These are phyloP conservation scores for Sechiopsis laciniata DNA, from an alignment of 306 rosid genomes.

Conservation along the genomic window DNA sequence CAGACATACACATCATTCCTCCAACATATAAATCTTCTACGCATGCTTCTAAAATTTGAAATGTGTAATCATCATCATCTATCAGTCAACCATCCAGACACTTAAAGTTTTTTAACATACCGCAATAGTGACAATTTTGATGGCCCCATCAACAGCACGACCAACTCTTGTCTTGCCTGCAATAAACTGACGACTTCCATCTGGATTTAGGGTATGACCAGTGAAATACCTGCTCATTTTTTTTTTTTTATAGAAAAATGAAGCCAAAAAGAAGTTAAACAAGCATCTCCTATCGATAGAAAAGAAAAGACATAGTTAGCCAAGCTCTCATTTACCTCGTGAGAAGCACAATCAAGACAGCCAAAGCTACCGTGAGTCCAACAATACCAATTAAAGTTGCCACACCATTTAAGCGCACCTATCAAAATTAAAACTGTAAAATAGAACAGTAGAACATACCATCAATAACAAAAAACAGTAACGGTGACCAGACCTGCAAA, in stretches of 20 bases:
- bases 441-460: conserved; percentile 26
- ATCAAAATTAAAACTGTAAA: conserved; percentile 19
- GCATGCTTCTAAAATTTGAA: not conserved
- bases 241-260: conserved; percentile 16
- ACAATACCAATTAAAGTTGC: conserved; percentile 91
- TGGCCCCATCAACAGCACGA: conserved; percentile 75
- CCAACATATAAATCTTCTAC: not conserved
- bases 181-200: conserved; percentile 43
- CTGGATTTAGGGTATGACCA: conserved; percentile 54
- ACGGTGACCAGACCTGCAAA: conserved; percentile 56
- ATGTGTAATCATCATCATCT: not conserved
- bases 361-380: conserved; percentile 78
- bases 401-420: conserved; percentile 92
- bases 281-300: not conserved
- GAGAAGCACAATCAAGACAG: conserved; percentile 67
- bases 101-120: conserved; percentile 35
- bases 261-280: not conserved
- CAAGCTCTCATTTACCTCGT: conserved; percentile 47
- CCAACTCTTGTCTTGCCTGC: conserved; percentile 65
- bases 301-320: not conserved
- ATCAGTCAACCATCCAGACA: conserved; percentile 12
- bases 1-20: not conserved
- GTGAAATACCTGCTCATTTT: conserved; percentile 63
- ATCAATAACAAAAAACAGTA: not conserved
- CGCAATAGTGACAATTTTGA: conserved; percentile 87